Percentiles rank a stretch among this genome's conserved stretches.
phyloP scores from a whole-genome alignment of 2,329 filamentous ascomycete species.

The Ampelomyces quisqualis region DNA sequence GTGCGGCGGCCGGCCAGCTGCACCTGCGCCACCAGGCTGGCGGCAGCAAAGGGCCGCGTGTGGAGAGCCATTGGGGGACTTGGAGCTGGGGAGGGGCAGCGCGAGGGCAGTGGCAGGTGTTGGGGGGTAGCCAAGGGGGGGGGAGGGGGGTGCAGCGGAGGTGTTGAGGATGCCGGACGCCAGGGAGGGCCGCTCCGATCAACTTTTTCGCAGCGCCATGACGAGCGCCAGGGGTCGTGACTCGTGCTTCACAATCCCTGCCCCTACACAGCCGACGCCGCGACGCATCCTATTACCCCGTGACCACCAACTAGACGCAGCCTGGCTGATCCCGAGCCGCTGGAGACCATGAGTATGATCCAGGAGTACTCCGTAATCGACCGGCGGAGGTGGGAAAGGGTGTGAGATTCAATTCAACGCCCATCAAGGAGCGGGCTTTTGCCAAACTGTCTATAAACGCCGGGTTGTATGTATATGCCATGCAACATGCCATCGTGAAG shows the following conservation, averaged over 20 bases:
- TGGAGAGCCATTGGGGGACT: slow-evolving; percentile 35
- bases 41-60: slow-evolving; percentile 41
- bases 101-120: slow-evolving; percentile 11
- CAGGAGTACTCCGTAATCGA: no score
- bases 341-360: slow-evolving; percentile 53
- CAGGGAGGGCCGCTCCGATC: slow-evolving; percentile 14
- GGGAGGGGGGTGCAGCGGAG: slow-evolving; percentile 7
- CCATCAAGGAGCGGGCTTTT: no score
- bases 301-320: slow-evolving; percentile 54
- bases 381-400: no score
- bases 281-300: slow-evolving; percentile 57
- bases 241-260: no score
- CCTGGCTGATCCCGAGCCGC: slow-evolving; percentile 60
- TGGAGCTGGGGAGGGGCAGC: slow-evolving; percentile 11
- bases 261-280: slow-evolving; percentile 60
- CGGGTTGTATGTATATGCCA: no score
- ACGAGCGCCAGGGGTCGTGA: no score
- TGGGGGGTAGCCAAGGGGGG: slow-evolving; percentile 5
- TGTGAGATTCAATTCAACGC: no score
- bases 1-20: slow-evolving; percentile 39
- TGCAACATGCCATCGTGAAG: slow-evolving; percentile 2
- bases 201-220: slow-evolving; percentile 37
- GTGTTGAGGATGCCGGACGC: slow-evolving; percentile 12
- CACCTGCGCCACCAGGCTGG: slow-evolving; percentile 33
- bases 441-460: background rate